Percentiles rank a stretch among this genome's conserved stretches.
phyloP scores from a whole-genome alignment of 495 filamentous ascomycete genomes.

The Penicillium fimorum region DNA sequence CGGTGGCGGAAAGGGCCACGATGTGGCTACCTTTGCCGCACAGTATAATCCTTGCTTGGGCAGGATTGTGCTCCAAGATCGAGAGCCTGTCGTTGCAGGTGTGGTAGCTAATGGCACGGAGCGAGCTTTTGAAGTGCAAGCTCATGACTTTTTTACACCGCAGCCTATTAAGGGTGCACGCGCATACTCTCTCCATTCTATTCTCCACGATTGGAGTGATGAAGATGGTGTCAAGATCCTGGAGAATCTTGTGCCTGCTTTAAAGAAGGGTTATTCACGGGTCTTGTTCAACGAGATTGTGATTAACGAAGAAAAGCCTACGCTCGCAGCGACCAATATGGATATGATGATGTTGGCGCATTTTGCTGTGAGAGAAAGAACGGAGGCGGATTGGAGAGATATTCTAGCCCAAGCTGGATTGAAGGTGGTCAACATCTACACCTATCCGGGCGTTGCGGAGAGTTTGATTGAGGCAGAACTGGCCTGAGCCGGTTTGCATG shows the following conservation, averaged over 20 bases:
- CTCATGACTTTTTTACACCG: conserved; percentile 52
- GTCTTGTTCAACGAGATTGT: conserved; percentile 56
- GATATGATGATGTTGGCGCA: conserved; percentile 50
- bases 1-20: conserved; percentile 50
- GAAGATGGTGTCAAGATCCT: conserved; percentile 45
- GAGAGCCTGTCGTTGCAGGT: conserved; percentile 37
- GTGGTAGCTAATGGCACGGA: conserved; percentile 20
- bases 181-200: conserved; percentile 39
- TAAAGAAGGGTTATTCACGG: conserved; percentile 48
- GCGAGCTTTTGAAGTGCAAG: conserved; percentile 14
- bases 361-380: conserved; percentile 38
- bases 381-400: conserved; percentile 24
- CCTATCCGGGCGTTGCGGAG: conserved; percentile 23
- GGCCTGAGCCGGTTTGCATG: conserved; percentile 2
- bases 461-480: conserved; percentile 36
- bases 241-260: conserved; percentile 42
- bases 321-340: conserved; percentile 39
- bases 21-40: conserved; percentile 40
- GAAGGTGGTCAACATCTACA: conserved; percentile 51
- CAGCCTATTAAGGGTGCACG: conserved; percentile 47
- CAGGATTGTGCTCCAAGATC: conserved; percentile 50
- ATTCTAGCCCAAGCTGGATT: conserved; percentile 57
- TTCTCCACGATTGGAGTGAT: conserved; percentile 55
- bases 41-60: conserved; percentile 35
- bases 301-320: conserved; percentile 42